These are phyloP conservation scores for Psilocybe sp. DNA, from an alignment of 768 basidiomycete genomes.

Conservation along the genomic window DNA sequence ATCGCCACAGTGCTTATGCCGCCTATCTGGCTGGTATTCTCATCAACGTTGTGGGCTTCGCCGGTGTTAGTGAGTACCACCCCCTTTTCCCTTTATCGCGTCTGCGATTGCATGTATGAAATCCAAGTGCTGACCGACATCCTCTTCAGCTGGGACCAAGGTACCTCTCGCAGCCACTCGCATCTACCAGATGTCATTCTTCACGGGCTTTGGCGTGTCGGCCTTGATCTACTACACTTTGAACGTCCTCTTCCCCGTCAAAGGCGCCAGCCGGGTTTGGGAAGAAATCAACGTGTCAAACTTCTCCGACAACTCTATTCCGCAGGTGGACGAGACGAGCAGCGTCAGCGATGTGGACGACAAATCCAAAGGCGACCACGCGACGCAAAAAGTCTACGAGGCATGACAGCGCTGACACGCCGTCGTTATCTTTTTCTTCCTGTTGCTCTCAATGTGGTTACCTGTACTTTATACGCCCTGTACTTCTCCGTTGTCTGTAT, in stretches of 20 bases:
- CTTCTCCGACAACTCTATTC: conserved; percentile 5
- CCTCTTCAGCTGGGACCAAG: conserved; percentile 42
- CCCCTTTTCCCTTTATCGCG: background rate
- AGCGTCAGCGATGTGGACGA: conserved; percentile 12
- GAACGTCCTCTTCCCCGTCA: conserved; percentile 60
- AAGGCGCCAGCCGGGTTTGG: conserved; percentile 45
- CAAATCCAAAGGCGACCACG: conserved; percentile 1
- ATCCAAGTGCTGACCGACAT: background rate
- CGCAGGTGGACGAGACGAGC: conserved; percentile 2
- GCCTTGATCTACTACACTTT: conserved; percentile 58
- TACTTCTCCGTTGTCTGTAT: no score
- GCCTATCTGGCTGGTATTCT: conserved; percentile 74
- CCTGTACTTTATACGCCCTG: no score
- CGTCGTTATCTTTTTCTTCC: no score
- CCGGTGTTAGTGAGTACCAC: conserved; percentile 57
- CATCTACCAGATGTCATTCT: conserved; percentile 77
- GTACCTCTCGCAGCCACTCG: conserved; percentile 71
- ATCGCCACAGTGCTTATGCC: conserved; percentile 47
- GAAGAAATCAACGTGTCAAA: conserved; percentile 56
- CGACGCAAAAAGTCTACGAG: conserved; percentile 5
- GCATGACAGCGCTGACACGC: background rate
- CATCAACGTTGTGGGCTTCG: conserved; percentile 82
- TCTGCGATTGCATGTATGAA: background rate
- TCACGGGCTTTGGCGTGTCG: conserved; percentile 78
- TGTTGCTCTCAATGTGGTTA: no score